These are phyloP conservation scores for Echeveria elegans DNA, from an alignment of 164 flowering plant species.

Conservation along the genomic window DNA sequence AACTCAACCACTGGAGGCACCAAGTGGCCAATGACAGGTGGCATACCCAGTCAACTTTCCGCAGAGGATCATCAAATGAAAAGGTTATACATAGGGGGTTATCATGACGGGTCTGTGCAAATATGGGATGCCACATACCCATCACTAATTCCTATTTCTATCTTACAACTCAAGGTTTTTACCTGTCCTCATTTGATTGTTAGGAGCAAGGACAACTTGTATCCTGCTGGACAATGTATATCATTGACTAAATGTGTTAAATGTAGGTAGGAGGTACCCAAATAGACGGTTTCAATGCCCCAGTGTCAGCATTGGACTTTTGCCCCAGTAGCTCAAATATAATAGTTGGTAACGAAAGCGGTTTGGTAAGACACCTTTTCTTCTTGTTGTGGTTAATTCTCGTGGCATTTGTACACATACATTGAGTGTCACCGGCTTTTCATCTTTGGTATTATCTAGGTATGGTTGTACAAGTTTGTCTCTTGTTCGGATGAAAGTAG, in stretches of 20 bases:
- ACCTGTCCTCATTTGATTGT: neutral
- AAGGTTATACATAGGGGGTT: constrained; percentile 62
- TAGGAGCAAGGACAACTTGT: neutral
- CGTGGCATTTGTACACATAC: neutral
- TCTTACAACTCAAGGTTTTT: constrained; percentile 43
- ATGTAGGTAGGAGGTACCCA: constrained; percentile 42
- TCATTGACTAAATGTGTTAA: neutral
- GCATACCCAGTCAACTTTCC: constrained; percentile 31
- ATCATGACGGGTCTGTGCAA: constrained; percentile 74
- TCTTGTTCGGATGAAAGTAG: constrained; percentile 27
- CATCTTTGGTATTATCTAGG: constrained; percentile 32
- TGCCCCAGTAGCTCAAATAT: constrained; percentile 39
- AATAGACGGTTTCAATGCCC: constrained; percentile 29
- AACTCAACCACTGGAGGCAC: constrained; percentile 14
- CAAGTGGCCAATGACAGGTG: constrained; percentile 78
- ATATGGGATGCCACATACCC: constrained; percentile 84
- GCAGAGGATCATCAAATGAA: constrained; percentile 30
- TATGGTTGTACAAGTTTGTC: constrained; percentile 41
- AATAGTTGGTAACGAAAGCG: constrained; percentile 66
- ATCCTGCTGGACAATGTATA: neutral
- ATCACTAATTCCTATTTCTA: constrained; percentile 36
- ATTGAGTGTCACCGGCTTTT: neutral
- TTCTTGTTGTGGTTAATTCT: neutral
- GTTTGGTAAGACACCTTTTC: constrained; percentile 50
- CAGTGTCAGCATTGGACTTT: constrained; percentile 61